Base-by-base conservation (phyloP, 2,329 filamentous ascomycete genomes). In the Cercospora sp. region DNA sequence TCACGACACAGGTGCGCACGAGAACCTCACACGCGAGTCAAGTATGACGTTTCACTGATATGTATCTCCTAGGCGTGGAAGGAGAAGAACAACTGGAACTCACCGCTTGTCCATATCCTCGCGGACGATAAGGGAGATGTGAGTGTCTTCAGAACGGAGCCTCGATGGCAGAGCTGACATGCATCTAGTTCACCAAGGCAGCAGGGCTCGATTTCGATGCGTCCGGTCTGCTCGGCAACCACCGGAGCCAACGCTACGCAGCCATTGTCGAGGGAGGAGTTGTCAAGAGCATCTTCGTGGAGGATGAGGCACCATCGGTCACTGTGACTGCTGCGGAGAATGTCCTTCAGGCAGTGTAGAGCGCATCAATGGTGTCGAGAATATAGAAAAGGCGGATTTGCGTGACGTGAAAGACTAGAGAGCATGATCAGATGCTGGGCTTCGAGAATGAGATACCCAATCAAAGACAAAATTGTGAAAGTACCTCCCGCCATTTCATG, bases 161-260 rank as follows among this genome's bases (percentile, higher is more conserved):
- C 18, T 30, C 28, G 6, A 36, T 36, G 31, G 16, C 28, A 18
- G 36, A 10, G 20, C 60, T 48, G 48, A 48, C 18, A 40, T 23
- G 12, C n/a, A 13, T 33, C 28, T 20, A 73, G 71, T 74, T 74
- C 71, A 72, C 74, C 55, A 66, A 68, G 42, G 69, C 66, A 10
- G 69, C 69, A n/a, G 73, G 74, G 23, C 59, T 74, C 62, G 63
- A 68, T 65, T 74, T 74, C 62, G 71, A 74, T 61, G 72, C 72
- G 26, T 66, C 64, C 5, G 73, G 72, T 7, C 65, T 75, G 16
- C 68, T 75, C n/a, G 73, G 73, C 33, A 69, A 69, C 65, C 68
- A 69, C 65, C 72, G 73, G 10, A 74, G 73, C 55, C 67, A 69
- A 51, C 67, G 73, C 18, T 75, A 75, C 59, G 73, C 71, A 7